Evolutionary conservation across 2,329 filamentous ascomycete genomes (phyloP), one percentile per base, ranked within the genome.

Genomic region (Microdochium trichocladiopsis): DNA sequence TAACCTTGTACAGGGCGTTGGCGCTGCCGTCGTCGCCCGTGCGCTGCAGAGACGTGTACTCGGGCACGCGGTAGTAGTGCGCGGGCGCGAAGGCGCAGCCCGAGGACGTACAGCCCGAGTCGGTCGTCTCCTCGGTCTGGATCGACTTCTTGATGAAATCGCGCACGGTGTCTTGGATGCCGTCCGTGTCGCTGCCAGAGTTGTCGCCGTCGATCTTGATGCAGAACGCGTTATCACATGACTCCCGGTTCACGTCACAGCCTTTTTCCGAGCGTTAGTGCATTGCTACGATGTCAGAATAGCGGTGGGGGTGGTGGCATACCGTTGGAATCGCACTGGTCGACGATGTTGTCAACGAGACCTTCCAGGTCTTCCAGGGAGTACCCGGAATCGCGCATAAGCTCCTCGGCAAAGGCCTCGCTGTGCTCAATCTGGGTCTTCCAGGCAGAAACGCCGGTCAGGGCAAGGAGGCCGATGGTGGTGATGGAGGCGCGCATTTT

Each of bases 121-220:
- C 51, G 47, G 50, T 51, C 11, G 47, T 49, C 3, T 49, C 52
- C 52, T 53, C 52, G 33, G 50, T 51, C 31, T 43, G 21, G 50
- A 53, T 53, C 3, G 45, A 47, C 43, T 18, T 41, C 50, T 54
- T 54, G 50, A 51, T 49, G 37, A 41, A 54, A 24, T 51, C 33
- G 49, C 52, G 50, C 16, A 51, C 52, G 33, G 49, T 47, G 22
- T 54, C 52, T 28, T 49, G 45, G 25, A 54, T 54, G 36, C 49
- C 49, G 50, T 18, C 52, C 43, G 48, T 45, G 52, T 51, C 48
- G 45, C 24, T 24, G 52, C 49, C 50, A 22, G 41, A 47, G 50
- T 54, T 51, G 47, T 54, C 50, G n/a, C 52, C 52, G 36, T 54
- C 52, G 45, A 54, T 51, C 10, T n/a, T 24, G 45, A 54, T 51